Conservation (phyloP, 352 stramenopile species). For the Pythium folliculosum region DNA sequence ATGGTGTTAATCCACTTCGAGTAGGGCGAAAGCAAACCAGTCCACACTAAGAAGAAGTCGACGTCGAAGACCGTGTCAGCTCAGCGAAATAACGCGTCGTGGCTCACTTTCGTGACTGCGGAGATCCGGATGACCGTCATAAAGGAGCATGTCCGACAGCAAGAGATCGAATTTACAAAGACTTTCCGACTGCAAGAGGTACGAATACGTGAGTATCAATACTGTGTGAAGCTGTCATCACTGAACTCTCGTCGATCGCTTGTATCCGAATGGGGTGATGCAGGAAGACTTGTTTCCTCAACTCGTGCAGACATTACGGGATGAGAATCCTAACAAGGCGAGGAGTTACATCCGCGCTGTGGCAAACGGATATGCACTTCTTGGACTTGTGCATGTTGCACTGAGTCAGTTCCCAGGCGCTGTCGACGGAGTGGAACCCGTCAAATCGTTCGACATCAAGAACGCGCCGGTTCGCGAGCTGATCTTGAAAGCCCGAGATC, state of each 20-base stretch:
- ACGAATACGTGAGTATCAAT: not conserved
- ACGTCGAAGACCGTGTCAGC: constrained; percentile 6
- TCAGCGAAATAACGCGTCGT: constrained; percentile 29
- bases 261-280: not conserved
- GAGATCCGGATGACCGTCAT: constrained; percentile 42
- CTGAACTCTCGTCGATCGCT: no score
- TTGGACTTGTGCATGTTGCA: constrained; percentile 41
- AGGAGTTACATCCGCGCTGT: constrained; percentile 60
- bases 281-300: constrained; percentile 62
- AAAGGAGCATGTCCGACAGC: constrained; percentile 39
- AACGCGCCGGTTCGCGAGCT: constrained; percentile 41
- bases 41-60: constrained; percentile 24
- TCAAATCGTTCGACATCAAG: constrained; percentile 45
- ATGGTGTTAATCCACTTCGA: not conserved
- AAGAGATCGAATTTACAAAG: constrained; percentile 38
- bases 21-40: constrained; percentile 23
- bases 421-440: constrained; percentile 34
- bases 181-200: constrained; percentile 59
- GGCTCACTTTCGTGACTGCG: constrained; percentile 50
- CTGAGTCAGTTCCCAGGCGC: constrained; percentile 43
- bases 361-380: constrained; percentile 41
- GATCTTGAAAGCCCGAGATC: constrained; percentile 32
- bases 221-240: not conserved
- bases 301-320: constrained; percentile 55
- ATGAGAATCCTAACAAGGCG: constrained; percentile 55